Evolutionary conservation across 2,329 filamentous ascomycete genomes (phyloP).

Genomic region (Diaporthe aspalathi): DNA sequence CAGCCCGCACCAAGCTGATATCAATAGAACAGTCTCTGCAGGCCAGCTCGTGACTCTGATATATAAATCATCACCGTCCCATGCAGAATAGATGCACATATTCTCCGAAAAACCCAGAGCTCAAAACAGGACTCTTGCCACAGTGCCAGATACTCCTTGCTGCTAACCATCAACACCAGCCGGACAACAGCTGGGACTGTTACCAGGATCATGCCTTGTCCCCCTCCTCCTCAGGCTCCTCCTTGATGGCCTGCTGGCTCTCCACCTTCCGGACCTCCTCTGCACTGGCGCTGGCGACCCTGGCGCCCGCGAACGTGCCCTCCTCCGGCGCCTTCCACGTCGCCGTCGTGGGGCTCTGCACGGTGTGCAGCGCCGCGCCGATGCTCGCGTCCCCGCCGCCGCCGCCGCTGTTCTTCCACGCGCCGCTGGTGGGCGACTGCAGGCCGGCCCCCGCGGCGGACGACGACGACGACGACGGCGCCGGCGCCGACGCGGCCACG

Average conservation of each 20-base stretch:
- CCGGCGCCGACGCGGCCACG: slow-evolving; percentile 12
- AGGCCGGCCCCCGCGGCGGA: slow-evolving; percentile 47
- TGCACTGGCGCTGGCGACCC: slow-evolving; percentile 48
- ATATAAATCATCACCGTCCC: not conserved
- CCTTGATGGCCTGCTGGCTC: slow-evolving; percentile 53
- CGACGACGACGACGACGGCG: no score
- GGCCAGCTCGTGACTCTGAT: not conserved
- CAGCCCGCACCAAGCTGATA: not conserved
- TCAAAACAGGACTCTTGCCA: not conserved
- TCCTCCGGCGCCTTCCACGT: slow-evolving; percentile 54
- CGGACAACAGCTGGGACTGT: not conserved
- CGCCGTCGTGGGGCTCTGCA: slow-evolving; percentile 55
- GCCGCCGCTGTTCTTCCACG: slow-evolving; percentile 52
- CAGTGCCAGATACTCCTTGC: slow-evolving; percentile 23
- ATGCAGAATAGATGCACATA: not conserved
- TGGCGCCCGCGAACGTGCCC: slow-evolving; percentile 48
- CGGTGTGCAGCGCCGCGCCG: slow-evolving; percentile 45
- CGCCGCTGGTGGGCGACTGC: slow-evolving; percentile 58
- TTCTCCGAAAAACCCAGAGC: not conserved
- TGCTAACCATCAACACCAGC: slow-evolving; percentile 8
- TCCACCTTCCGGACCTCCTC: slow-evolving; percentile 55
- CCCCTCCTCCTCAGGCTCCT: slow-evolving; percentile 52
- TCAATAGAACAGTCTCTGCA: not conserved
- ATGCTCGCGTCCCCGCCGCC: slow-evolving; percentile 40
- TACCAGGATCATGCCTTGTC: slow-evolving; percentile 39